Evolutionary conservation across 2,329 filamentous ascomycete genomes (phyloP).

Genomic region (Xylariales sp.): DNA sequence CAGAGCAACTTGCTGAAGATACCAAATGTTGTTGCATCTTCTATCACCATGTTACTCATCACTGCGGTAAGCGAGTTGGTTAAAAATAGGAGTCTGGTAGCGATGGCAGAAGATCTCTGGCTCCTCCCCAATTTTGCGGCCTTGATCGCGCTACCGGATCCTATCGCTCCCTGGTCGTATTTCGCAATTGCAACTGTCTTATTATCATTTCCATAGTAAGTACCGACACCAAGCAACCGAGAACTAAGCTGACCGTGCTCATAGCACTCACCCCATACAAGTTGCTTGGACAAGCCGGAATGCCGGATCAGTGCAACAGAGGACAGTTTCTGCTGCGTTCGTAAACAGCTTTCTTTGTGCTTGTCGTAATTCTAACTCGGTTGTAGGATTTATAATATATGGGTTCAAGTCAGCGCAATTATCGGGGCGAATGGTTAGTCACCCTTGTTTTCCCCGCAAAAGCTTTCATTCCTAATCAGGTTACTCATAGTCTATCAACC

Average conservation of each 20-base stretch:
- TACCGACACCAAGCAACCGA: background rate
- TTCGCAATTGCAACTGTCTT: conserved; percentile 62
- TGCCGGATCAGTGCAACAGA: conserved; percentile 66
- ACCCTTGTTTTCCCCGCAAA: background rate
- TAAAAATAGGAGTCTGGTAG: conserved; percentile 61
- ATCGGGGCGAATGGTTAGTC: conserved; percentile 53
- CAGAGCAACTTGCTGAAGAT: conserved; percentile 66
- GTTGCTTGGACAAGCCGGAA: conserved; percentile 69
- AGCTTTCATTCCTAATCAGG: conserved; percentile 26
- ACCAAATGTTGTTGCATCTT: conserved; percentile 59
- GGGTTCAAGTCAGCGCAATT: conserved; percentile 54
- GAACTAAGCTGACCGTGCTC: conserved; percentile 6
- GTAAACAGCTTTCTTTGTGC: conserved; percentile 46
- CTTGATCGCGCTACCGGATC: conserved; percentile 55
- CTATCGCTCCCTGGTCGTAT: conserved; percentile 58
- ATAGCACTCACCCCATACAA: conserved; percentile 63
- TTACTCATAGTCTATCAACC: conserved; percentile 51
- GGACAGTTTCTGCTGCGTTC: conserved; percentile 61
- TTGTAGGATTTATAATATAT: conserved; percentile 64
- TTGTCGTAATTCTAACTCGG: conserved; percentile 24
- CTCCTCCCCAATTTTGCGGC: conserved; percentile 64
- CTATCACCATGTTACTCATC: conserved; percentile 61
- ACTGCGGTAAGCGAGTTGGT: conserved; percentile 63
- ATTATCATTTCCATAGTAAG: conserved; percentile 63
- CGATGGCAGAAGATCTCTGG: conserved; percentile 64